A percentile compares a stretch with the other conserved stretches of the same genome.
phyloP scores from a whole-genome alignment of 2,329 filamentous ascomycete species.

The Paecilomyces sp. region DNA sequence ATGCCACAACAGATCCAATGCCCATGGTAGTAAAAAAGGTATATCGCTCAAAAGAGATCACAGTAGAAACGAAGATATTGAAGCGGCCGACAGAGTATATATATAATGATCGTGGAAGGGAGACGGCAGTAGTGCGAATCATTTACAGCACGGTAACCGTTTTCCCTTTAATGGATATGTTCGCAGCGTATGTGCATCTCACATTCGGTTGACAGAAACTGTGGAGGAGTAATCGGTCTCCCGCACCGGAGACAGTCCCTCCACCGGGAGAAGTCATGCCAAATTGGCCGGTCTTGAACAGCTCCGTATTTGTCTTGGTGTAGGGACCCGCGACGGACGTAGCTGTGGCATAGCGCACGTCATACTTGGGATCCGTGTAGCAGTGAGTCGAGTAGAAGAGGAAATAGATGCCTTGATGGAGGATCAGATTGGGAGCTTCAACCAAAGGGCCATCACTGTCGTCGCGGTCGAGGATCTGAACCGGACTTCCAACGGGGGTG shows the following conservation, averaged over 20 bases:
- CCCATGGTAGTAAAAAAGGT: not conserved
- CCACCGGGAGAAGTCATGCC: constrained; percentile 25
- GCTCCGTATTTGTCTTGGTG: constrained; percentile 23
- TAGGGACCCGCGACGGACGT: constrained; percentile 29
- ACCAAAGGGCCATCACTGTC: constrained; percentile 56
- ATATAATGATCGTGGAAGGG: not conserved
- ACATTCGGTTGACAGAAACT: constrained; percentile 18
- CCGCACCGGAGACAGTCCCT: constrained; percentile 22
- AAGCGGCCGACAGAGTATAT: not conserved
- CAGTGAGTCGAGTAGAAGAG: constrained; percentile 59
- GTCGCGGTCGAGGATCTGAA: constrained; percentile 56
- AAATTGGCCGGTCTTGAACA: constrained; percentile 27
- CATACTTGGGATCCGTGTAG: constrained; percentile 48
- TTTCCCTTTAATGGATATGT: constrained; percentile 13
- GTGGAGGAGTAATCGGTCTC: constrained; percentile 26
- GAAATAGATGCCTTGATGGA: constrained; percentile 43
- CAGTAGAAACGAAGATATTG: not conserved
- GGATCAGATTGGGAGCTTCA: constrained; percentile 53
- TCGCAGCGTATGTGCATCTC: constrained; percentile 24
- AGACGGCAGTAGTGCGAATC: not conserved
- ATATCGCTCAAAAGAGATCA: not conserved
- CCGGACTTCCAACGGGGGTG: constrained; percentile 45
- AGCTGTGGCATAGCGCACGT: constrained; percentile 54
- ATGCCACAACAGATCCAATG: not conserved
- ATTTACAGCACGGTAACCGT: constrained; percentile 10